A percentile compares a stretch with the other conserved stretches of the same genome.
These are phyloP conservation scores for Candolleomyces aberdarensis DNA, from an alignment of 768 basidiomycete genomes.

Conservation along the genomic window DNA sequence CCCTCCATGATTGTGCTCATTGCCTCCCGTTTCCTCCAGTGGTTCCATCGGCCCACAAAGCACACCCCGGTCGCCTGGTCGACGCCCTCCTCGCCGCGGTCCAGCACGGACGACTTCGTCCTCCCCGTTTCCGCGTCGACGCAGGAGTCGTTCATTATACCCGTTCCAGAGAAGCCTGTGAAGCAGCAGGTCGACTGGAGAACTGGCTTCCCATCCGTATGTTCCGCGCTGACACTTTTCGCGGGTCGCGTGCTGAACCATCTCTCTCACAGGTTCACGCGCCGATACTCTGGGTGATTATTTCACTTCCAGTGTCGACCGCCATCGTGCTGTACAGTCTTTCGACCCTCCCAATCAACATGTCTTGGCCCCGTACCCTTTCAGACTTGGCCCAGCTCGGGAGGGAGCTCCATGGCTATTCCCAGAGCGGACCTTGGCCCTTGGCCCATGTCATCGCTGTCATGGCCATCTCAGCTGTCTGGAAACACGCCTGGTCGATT, in stretches of 20 bases:
- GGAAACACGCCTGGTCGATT: slow-evolving; percentile 98
- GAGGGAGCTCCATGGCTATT: slow-evolving; percentile 72
- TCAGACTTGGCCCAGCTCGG: slow-evolving; percentile 75
- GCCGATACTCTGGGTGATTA: slow-evolving; percentile 41
- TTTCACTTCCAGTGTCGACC: slow-evolving; percentile 65
- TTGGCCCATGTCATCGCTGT: slow-evolving; percentile 79
- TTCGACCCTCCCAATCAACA: slow-evolving; percentile 76
- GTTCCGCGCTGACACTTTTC: not conserved
- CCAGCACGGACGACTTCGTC: slow-evolving; percentile 38
- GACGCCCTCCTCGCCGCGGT: slow-evolving; percentile 40
- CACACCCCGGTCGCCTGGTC: slow-evolving; percentile 38
- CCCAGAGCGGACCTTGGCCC: slow-evolving; percentile 62
- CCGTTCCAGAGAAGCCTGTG: slow-evolving; percentile 33
- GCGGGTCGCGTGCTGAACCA: not conserved
- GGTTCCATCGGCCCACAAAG: slow-evolving; percentile 45
- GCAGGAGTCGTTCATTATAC: slow-evolving; percentile 38
- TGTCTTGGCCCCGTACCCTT: slow-evolving; percentile 73
- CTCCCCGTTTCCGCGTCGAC: slow-evolving; percentile 32
- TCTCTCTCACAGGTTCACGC: slow-evolving; percentile 29
- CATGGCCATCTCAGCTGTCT: slow-evolving; percentile 79
- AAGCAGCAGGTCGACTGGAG: slow-evolving; percentile 16
- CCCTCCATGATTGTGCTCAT: slow-evolving; percentile 52
- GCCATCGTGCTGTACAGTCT: slow-evolving; percentile 66
- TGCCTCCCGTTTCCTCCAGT: slow-evolving; percentile 48
- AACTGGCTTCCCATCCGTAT: not conserved